These are phyloP conservation scores for Verticillium zaregamsianum DNA, from an alignment of 2,329 filamentous ascomycete species.

Conservation along the genomic window DNA sequence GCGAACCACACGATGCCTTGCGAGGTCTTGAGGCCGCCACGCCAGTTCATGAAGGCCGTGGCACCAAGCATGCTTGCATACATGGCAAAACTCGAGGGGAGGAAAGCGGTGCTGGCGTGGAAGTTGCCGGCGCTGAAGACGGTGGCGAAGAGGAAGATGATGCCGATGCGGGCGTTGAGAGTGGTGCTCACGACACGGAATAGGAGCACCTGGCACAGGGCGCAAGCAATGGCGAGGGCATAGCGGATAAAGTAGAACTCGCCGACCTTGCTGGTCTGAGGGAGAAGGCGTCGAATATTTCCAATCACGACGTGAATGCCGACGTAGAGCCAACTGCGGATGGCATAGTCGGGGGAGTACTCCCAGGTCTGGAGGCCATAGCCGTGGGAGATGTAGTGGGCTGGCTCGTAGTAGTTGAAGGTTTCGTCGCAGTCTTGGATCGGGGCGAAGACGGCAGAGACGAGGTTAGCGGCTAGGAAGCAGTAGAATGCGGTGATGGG, in stretches of 20 bases:
- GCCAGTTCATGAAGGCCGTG: slow-evolving; percentile 87
- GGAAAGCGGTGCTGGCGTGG: slow-evolving; percentile 78
- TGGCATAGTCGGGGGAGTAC: slow-evolving; percentile 91
- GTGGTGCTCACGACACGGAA: slow-evolving; percentile 73
- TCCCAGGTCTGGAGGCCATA: slow-evolving; percentile 98
- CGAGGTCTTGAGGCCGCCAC: slow-evolving; percentile 71
- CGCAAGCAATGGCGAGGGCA: slow-evolving; percentile 69
- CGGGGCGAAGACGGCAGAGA: slow-evolving; percentile 78
- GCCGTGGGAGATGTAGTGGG: slow-evolving; percentile 88
- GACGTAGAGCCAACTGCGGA: slow-evolving; percentile 92
- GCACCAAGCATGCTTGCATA: slow-evolving; percentile 84
- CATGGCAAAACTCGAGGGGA: slow-evolving; percentile 97
- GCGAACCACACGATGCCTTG: slow-evolving; percentile 89
- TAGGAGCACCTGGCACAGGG: slow-evolving; percentile 75
- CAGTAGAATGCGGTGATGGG: slow-evolving; percentile 76
- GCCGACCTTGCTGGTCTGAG: slow-evolving; percentile 56
- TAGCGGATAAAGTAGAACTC: slow-evolving; percentile 89
- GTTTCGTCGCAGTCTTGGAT: slow-evolving; percentile 99
- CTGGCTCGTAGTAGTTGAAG: slow-evolving; percentile 98
- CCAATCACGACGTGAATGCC: slow-evolving; percentile 71
- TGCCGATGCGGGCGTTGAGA: slow-evolving; percentile 76
- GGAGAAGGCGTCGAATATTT: slow-evolving; percentile 60
- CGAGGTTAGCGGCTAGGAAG: slow-evolving; percentile 67
- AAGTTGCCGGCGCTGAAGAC: slow-evolving; percentile 88
- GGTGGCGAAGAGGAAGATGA: slow-evolving; percentile 77